Evolutionary conservation across 345 rosid species (phyloP).

Genomic region (Turritis glabra): DNA sequence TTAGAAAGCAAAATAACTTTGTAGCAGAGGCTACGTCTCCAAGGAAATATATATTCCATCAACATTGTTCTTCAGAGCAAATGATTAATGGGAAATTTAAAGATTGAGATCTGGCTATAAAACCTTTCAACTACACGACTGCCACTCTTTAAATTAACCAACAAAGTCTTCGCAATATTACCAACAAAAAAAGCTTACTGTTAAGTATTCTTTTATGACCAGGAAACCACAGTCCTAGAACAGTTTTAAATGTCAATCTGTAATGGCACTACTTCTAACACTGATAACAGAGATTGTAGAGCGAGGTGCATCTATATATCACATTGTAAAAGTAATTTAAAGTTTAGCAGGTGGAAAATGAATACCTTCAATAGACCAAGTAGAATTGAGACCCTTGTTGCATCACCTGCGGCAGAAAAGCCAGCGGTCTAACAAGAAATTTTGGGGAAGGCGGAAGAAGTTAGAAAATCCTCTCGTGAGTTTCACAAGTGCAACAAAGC

Average conservation of each 20-base stretch:
- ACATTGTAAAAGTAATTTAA: conserved; percentile 3
- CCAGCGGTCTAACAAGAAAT: conserved; percentile 71
- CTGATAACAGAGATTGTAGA: conserved; percentile 15
- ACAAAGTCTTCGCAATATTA: neutral
- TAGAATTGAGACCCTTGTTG: conserved; percentile 88
- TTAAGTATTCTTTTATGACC: neutral
- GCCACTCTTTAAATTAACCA: conserved; percentile 8
- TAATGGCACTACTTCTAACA: conserved; percentile 1
- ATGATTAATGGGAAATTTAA: neutral
- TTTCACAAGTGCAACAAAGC: neutral
- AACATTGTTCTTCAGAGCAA: neutral
- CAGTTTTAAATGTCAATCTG: neutral
- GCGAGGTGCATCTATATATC: neutral
- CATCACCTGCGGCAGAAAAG: conserved; percentile 93
- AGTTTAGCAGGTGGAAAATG: neutral
- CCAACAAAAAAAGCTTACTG: neutral
- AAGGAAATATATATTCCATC: neutral
- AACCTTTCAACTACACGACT: neutral
- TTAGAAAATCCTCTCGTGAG: neutral
- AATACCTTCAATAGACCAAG: conserved; percentile 83
- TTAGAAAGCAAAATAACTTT: neutral
- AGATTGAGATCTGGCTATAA: neutral
- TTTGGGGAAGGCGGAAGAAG: neutral
- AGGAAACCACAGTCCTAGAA: conserved; percentile 3
- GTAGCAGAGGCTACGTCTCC: neutral